Evolutionary conservation across 1,284 basidiomycete genomes (phyloP), one percentile per base, ranked within the genome.

Genomic region (Tilletia caries): DNA sequence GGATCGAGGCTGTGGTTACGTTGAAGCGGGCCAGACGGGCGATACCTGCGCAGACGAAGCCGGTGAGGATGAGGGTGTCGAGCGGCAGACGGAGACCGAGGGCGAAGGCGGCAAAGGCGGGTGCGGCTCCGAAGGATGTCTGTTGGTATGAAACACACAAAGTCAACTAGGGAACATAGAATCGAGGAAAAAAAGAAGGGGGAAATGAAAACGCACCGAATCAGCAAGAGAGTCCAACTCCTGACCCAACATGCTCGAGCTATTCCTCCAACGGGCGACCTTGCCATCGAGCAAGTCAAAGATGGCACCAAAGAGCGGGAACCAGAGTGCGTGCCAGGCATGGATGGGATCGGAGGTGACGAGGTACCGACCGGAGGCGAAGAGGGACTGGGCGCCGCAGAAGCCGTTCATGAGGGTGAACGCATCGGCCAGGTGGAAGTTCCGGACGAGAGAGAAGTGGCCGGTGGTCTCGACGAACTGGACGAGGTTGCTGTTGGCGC

Each of bases 371-470:
- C 91, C 93, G 8, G 92, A 95, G 44, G 91, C 94, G 84, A 95
- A 95, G 75, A 99, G 88, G 50, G 95, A 97, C 78, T 97, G 91
- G 18, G 92, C 92, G 70, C 96, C 96, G 85, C 96, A 99, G 83
- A 98, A 92, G 50, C 96, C 96, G 83, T 99, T 99, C 91, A 96
- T 95, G 75, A 99, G 93, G n/a, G 95, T 99, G 80, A 99, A 93
- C 60, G 96, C 88, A 85, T 99, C 95, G 77, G 95, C 95, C 43
- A 98, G 89, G 70, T 95, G 93, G 84, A 99, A 98, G 85, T 98
- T 98, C 78, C 75, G 79, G 1, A 82, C 81, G 15, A 82, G 75
- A 29, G 76, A 78, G 65, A 82, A 82, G 65, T 82, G 81, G n/a
- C 81, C 81, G 33, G 75, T 73, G 3, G 80, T 82, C 68, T 82